Evolutionary conservation across 2,329 filamentous ascomycete genomes (phyloP), one percentile per base, ranked within the genome.

Genomic region (Metarhizium sp.): DNA sequence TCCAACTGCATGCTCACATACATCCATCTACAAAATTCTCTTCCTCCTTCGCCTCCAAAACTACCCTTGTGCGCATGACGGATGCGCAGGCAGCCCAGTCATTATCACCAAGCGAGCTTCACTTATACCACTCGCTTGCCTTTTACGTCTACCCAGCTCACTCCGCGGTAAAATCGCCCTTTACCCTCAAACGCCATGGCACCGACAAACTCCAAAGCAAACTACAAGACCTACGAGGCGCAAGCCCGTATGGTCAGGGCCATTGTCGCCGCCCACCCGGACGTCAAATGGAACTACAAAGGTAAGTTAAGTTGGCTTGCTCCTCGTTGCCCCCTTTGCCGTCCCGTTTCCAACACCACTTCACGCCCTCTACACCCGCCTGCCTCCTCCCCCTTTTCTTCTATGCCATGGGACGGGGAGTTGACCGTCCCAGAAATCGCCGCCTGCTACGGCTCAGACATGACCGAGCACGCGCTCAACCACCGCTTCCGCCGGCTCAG

Each of bases 241-340:
- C 80, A 82, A 60, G 76, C 77, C 20, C 81, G 83, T 49, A 77
- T 86, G 40, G 72, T 86, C 2, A 78, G 81, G 1, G 82, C 83
- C 5, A 77, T 86, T 29, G 70, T 86, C 0, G 83, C 82, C 0
- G 79, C 81, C 2, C 75, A 80, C 54, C 77, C 77, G 0, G 71
- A 72, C 0, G 63, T 79, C 0, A 81, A 78, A 58, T 77, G 84
- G 53, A 81, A 86, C 65, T 85, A 80, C 66, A 80, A 78, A 63
- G 81, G 83, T 86, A 76, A 71, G 79, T 62, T 4, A 76, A 71
- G 79, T 62, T 6, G 14, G 7, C 4, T 25, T 34, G 32, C 32
- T 34, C 32, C 32, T 45, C 18, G 7, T 32, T 54, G 55, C 53
- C 47, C 40, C 34, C 55, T 58, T 56, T 48, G 43, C 48, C 32